A percentile compares a stretch with the other conserved stretches of the same genome.
phyloP scores from a whole-genome alignment of 495 filamentous ascomycete genomes.

The Aspergillus diversus region DNA sequence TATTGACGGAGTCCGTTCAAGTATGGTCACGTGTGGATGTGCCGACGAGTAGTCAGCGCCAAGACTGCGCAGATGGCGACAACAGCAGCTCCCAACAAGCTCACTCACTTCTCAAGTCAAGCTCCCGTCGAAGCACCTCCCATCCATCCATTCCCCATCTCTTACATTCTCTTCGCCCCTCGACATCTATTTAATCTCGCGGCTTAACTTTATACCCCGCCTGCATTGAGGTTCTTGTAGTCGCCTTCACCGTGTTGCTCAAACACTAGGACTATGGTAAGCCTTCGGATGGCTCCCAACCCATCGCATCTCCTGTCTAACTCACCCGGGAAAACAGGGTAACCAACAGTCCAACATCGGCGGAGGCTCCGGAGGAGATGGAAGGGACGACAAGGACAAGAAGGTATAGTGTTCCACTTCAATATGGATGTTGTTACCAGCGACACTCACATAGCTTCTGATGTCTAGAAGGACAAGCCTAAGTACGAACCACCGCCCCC shows the following conservation, averaged over 20 bases:
- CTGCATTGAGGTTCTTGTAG: not conserved
- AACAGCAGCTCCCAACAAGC: conserved; percentile 28
- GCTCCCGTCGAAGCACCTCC: conserved; percentile 10
- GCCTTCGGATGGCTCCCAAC: conserved; percentile 25
- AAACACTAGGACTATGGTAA: conserved; percentile 39
- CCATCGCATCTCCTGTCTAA: conserved; percentile 28
- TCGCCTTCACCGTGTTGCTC: not conserved
- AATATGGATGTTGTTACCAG: not conserved
- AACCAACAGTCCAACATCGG: conserved; percentile 89
- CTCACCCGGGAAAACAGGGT: conserved; percentile 38
- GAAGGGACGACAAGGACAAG: conserved; percentile 88
- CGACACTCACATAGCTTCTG: conserved; percentile 27
- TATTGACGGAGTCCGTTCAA: no score
- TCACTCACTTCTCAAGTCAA: conserved; percentile 11
- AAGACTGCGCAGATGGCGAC: conserved; percentile 27
- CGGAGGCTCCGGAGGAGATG: conserved; percentile 69
- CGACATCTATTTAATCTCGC: conserved; percentile 23
- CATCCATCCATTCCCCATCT: conserved; percentile 1
- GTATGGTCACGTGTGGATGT: not conserved
- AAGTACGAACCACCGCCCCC: conserved; percentile 98
- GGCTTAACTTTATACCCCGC: conserved; percentile 16
- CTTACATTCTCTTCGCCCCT: conserved; percentile 3
- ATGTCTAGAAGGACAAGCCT: conserved; percentile 89
- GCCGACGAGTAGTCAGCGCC: conserved; percentile 16
- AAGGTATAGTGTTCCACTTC: conserved; percentile 62